Evolutionary conservation across 2,329 filamentous ascomycete genomes (phyloP), one percentile per base, ranked within the genome.

Genomic region (Aureobasidium zeae): DNA sequence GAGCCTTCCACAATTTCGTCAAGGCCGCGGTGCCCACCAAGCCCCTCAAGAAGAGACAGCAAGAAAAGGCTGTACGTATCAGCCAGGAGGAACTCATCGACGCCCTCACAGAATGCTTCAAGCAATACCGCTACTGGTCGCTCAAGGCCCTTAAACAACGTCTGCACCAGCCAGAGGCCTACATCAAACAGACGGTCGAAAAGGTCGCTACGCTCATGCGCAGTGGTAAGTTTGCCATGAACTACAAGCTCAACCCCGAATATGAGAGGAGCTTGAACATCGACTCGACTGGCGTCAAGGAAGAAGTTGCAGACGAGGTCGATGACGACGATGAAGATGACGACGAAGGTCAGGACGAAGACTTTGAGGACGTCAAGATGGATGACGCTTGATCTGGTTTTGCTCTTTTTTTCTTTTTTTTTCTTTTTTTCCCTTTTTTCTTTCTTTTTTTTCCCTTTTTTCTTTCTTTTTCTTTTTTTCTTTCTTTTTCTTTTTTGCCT

Each of bases 101-200:
- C 65, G 74, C 77, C 51, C 79, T 98, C 49, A 87, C 89, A 69
- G 68, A 74, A 36, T 83, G 81, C 59, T 98, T 95, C 77, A 77
- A 81, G 45, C 71, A 83, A 56, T 94, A 83, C 71, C 79, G 81
- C 55, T 96, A 91, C 64, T 98, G 89, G 88, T 80, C 83, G n/a
- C 84, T 96, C 72, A 88, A 86, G 58, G 77, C 83, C 4, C 75
- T 98, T 53, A 86, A 86, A 51, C 72, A 78, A 38, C 70, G 74
- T 48, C 76, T 93, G 28, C 76, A 81, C 48, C 91, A 98, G 65
- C 91, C 91, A 1, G 91, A 96, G 60, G 80, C 83, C n/a, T 96
- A 88, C 62, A 76, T 98, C 49, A 86, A 89, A 44, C 78, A 91
- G 59, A 82, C 81, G 1, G 67, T 98, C 52, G 83, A 88, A 50